phyloP scores from a whole-genome alignment of 2,329 filamentous ascomycete genomes.

The Ophiosphaerella herpotricha region DNA sequence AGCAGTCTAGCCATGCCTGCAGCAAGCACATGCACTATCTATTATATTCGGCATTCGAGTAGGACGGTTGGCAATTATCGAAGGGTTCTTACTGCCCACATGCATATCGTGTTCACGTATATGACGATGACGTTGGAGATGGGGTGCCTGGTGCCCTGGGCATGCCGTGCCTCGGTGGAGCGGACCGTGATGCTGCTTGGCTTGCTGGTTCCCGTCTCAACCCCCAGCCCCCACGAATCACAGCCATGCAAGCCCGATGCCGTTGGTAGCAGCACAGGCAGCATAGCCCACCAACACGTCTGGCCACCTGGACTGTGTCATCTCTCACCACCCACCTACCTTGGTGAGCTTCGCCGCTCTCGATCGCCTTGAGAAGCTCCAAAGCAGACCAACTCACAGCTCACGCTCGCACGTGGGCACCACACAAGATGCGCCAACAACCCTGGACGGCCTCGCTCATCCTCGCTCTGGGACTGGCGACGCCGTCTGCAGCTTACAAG shows the following conservation, averaged over 20 bases:
- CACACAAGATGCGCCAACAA: slow-evolving; percentile 41
- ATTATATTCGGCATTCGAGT: background rate
- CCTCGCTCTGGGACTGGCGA: slow-evolving; percentile 29
- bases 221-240: slow-evolving; percentile 31
- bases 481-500: slow-evolving; percentile 32
- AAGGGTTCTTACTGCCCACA: too few species aligned
- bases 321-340: slow-evolving; percentile 1
- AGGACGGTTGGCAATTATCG: too few species aligned
- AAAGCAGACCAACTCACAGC: slow-evolving; percentile 6
- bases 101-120: too few species aligned
- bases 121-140: background rate
- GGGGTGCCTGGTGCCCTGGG: background rate
- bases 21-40: background rate
- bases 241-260: slow-evolving; percentile 22
- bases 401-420: slow-evolving; percentile 23
- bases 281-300: slow-evolving; percentile 6
- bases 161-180: slow-evolving; percentile 20
- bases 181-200: slow-evolving; percentile 18
- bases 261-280: background rate
- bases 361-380: slow-evolving; percentile 5
- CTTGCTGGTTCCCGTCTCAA: slow-evolving; percentile 7
- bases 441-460: slow-evolving; percentile 39
- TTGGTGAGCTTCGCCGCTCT: slow-evolving; percentile 18
- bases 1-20: too few species aligned
- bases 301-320: slow-evolving; percentile 17